Base-by-base conservation (phyloP, 441 rosid genomes). In the Raphanus hybrid region DNA sequence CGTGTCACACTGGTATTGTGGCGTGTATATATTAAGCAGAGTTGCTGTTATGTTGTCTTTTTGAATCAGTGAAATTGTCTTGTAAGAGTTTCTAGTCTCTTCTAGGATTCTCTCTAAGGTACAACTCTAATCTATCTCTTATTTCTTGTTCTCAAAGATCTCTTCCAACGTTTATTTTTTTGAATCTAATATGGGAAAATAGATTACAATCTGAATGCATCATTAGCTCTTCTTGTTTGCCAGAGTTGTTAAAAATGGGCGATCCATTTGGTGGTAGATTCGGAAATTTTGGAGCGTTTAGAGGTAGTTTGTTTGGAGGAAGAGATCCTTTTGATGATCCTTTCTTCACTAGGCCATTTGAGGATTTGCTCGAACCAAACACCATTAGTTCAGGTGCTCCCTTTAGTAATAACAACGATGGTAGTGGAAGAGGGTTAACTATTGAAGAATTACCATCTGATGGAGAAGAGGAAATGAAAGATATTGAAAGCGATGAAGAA, bases 251-350 rank as follows among this genome's bases (percentile, higher is more conserved):
- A 23, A 85, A 82, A 37, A 87, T 82, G 78, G 73, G 77, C 0
- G 84, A 82, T 75, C 71, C 84, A 32, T 77, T 76, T 67, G 86
- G 69, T 18, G 86, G 87, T 29, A 85, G 84, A 9, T 90, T 85
- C 39, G 75, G 84, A 9, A 73, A 64, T 48, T 85, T 84, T 67
- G 87, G 87, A 73, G 63, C 58, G 14, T 61, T 23, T 29, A 67
- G 82, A 50, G 78, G 81, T 48, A 74, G 89, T 61, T 69, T 89
- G 15, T 88, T 85, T 82, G 89, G 97, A 50, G 85, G 84, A 14
- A 82, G 88, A 75, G 91, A 90, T 87, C 94, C 90, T 58, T 94
- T 92, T 76, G 88, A 92, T 67, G 94, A 92, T 18, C 90, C 89
- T 0, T 87, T 94, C 82, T 89, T 92, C 71, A 82, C 87, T 63